Percentiles rank a stretch among this genome's conserved stretches.
These are phyloP conservation scores for Cucurbita ficifolia DNA, from an alignment of 306 rosid genomes.

Conservation along the genomic window DNA sequence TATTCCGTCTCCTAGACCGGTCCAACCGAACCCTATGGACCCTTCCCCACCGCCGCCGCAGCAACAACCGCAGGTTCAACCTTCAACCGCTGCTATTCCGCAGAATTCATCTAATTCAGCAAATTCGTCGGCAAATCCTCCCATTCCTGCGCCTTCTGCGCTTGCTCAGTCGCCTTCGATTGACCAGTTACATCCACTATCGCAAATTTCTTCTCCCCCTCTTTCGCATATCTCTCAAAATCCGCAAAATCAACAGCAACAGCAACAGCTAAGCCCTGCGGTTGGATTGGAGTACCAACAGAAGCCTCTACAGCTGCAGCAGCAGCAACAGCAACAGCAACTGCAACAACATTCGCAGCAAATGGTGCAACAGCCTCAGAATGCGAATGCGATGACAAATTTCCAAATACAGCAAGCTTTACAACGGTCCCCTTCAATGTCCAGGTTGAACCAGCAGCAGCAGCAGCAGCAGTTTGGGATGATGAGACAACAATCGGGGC, in stretches of 20 bases:
- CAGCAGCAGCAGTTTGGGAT: conserved; percentile 55
- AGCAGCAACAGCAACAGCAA: conserved; percentile 17
- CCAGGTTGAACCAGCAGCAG: conserved; percentile 39
- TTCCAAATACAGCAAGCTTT: conserved; percentile 51
- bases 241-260: conserved; percentile 32
- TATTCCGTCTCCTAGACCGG: conserved; percentile 28
- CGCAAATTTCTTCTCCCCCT: conserved; percentile 44
- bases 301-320: conserved; percentile 17
- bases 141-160: conserved; percentile 30
- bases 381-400: conserved; percentile 28
- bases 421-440: conserved; percentile 39
- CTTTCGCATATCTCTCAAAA: conserved; percentile 25
- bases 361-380: conserved; percentile 20
- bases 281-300: conserved; percentile 35
- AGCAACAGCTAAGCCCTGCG: conserved; percentile 18
- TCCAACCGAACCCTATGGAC: conserved; percentile 24
- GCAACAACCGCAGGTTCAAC: not conserved
- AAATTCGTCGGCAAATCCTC: conserved; percentile 19
- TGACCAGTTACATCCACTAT: conserved; percentile 16
- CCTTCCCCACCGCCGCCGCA: conserved; percentile 10
- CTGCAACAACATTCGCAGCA: conserved; percentile 15
- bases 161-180: conserved; percentile 41
- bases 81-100: conserved; percentile 11
- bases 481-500: conserved; percentile 48
- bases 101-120: conserved; percentile 22